phyloP scores from a whole-genome alignment of 495 filamentous ascomycete genomes.

The Penicillium desertorum region DNA sequence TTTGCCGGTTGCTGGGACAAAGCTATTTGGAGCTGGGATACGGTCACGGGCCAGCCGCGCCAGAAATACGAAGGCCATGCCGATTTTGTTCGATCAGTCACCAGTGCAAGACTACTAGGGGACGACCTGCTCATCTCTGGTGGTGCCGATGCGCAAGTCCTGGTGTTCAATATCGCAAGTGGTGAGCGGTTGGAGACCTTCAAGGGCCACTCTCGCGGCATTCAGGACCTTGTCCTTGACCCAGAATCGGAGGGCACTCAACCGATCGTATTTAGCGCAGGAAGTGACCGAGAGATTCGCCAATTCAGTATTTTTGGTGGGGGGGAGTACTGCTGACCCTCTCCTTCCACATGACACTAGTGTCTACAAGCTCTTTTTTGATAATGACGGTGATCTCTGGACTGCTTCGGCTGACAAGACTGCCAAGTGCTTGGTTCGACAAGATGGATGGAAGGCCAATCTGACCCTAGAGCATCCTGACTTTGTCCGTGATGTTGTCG shows the following conservation, averaged over 20 bases:
- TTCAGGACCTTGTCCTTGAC: slow-evolving; percentile 75
- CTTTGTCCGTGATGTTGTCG: slow-evolving; percentile 79
- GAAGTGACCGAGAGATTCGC: slow-evolving; percentile 81
- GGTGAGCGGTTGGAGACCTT: slow-evolving; percentile 69
- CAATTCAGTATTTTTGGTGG: slow-evolving; percentile 47
- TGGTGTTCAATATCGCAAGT: slow-evolving; percentile 73
- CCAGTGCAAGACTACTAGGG: slow-evolving; percentile 50
- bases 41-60: slow-evolving; percentile 49
- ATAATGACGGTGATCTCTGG: slow-evolving; percentile 76
- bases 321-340: slow-evolving; percentile 54
- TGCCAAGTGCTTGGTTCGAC: slow-evolving; percentile 68
- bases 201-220: slow-evolving; percentile 73
- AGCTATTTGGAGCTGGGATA: slow-evolving; percentile 78
- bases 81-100: slow-evolving; percentile 85
- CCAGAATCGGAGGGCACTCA: slow-evolving; percentile 47
- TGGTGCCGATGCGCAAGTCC: slow-evolving; percentile 79
- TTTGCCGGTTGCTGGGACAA: slow-evolving; percentile 96
- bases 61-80: slow-evolving; percentile 72
- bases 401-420: slow-evolving; percentile 87
- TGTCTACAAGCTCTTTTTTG: slow-evolving; percentile 78
- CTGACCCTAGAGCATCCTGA: slow-evolving; percentile 77
- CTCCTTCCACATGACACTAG: slow-evolving; percentile 86
- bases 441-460: slow-evolving; percentile 65
- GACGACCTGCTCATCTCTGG: slow-evolving; percentile 77
- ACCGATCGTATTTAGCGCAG: slow-evolving; percentile 68